Conservation (phyloP, 352 stramenopile genomes). For the Globisporangium apiculatum region DNA sequence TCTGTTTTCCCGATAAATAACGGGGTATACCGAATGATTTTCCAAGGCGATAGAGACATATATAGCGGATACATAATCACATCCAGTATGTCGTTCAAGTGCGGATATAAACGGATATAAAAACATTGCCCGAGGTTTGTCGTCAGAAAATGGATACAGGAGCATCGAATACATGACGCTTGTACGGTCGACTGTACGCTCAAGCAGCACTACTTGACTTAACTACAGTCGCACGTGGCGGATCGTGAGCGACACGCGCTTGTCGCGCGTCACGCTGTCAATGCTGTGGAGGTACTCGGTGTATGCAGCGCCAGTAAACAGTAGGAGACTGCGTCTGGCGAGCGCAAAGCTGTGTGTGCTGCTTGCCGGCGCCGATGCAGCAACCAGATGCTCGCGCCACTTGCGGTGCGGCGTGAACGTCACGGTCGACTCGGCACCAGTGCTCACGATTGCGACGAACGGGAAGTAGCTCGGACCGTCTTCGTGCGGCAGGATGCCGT, state of each 20-base stretch:
- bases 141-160: too few species aligned
- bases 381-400: constrained; percentile 5
- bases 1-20: too few species aligned
- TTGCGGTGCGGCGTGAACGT: constrained; percentile 54
- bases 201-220: too few species aligned
- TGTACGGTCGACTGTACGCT: too few species aligned
- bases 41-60: too few species aligned
- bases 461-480: constrained; percentile 66
- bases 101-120: too few species aligned
- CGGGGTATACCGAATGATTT: too few species aligned
- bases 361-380: not conserved
- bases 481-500: constrained; percentile 64
- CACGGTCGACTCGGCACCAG: constrained; percentile 41
- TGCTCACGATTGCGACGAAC: constrained; percentile 62
- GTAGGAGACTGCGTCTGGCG: constrained; percentile 39
- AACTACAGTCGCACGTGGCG: constrained; percentile 27
- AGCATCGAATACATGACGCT: too few species aligned
- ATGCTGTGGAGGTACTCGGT: constrained; percentile 57
- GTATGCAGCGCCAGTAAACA: constrained; percentile 57
- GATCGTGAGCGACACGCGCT: constrained; percentile 52
- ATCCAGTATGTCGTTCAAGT: too few species aligned
- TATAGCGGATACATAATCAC: too few species aligned
- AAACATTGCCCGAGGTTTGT: too few species aligned
- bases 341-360: constrained; percentile 25
- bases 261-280: constrained; percentile 34